phyloP scores from a whole-genome alignment of 768 basidiomycete species.

The Panellus pusillus region DNA sequence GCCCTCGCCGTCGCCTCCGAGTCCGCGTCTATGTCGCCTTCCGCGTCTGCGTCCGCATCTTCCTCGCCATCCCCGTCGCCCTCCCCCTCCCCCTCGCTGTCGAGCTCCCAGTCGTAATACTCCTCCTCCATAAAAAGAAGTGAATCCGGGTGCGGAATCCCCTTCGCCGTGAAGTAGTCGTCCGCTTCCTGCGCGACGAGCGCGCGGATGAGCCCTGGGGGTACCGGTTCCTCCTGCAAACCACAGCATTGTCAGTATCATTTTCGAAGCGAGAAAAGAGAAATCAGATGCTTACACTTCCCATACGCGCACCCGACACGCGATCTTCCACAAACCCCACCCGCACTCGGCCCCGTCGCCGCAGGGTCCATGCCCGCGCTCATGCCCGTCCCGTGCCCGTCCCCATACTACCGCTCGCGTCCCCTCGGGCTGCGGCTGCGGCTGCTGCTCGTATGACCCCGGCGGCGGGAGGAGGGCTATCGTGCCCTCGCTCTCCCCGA shows the following conservation, averaged over 20 bases:
- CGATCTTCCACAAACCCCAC: constrained; percentile 23
- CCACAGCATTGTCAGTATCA: not conserved
- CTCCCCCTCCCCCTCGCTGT: constrained; percentile 11
- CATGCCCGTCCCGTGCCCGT: no score
- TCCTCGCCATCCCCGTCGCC: not conserved
- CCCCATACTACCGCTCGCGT: not conserved
- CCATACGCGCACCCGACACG: constrained; percentile 21
- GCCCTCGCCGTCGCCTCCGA: not conserved
- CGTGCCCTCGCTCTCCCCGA: not conserved
- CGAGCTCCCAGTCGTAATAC: constrained; percentile 24
- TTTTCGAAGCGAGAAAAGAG: not conserved
- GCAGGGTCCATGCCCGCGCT: no score
- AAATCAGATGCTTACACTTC: constrained; percentile 14
- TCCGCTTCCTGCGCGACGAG: constrained; percentile 23
- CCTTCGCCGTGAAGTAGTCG: constrained; percentile 16
- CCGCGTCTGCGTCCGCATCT: not conserved
- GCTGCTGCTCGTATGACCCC: not conserved
- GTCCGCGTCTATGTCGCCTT: no score
- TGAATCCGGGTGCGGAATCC: constrained; percentile 17
- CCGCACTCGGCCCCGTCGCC: not conserved
- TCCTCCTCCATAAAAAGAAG: constrained; percentile 22
- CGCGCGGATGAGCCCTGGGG: constrained; percentile 19
- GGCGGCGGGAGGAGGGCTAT: not conserved
- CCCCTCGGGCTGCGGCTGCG: not conserved
- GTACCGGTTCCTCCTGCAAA: constrained; percentile 11